These are phyloP conservation scores for Delitschia confertaspora DNA, from an alignment of 495 filamentous ascomycete genomes.

Conservation along the genomic window DNA sequence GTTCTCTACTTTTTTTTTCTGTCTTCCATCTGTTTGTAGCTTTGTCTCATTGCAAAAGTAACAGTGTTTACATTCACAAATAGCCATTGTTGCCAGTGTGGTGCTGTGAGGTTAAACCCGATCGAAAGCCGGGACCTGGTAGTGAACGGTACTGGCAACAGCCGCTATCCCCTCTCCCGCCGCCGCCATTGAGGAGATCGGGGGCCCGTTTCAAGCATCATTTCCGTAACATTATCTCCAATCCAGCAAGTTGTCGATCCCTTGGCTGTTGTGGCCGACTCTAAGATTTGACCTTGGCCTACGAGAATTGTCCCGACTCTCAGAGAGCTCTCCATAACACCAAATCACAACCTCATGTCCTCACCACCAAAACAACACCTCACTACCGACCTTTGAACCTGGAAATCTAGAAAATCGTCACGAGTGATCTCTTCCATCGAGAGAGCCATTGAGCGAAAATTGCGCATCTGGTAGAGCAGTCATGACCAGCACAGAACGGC, in stretches of 20 bases:
- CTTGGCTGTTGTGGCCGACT: conserved; percentile 11
- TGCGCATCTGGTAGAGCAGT: conserved; percentile 1
- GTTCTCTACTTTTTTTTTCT: no score
- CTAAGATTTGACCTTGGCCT: conserved; percentile 11
- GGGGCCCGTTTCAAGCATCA: conserved; percentile 22
- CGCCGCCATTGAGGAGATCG: conserved; percentile 10
- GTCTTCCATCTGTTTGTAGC: no score
- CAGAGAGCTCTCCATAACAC: not conserved
- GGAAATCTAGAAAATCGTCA: not conserved
- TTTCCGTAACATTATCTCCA: conserved; percentile 10
- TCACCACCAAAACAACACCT: conserved; percentile 8
- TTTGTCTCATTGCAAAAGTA: no score
- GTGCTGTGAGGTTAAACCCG: no score
- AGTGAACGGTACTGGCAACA: no score
- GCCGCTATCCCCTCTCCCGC: conserved; percentile 8
- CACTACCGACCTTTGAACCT: not conserved
- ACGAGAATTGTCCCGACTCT: no score
- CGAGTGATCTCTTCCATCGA: not conserved
- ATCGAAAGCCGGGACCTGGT: no score
- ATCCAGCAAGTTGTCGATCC: conserved; percentile 14
- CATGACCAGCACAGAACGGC: conserved; percentile 43
- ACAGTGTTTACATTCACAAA: no score
- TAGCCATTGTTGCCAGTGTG: no score
- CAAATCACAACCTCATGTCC: conserved; percentile 12
- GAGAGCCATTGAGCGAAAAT: conserved; percentile 7